Evolutionary conservation across 768 basidiomycete genomes (phyloP).

Genomic region (Phaeolepiota aurea): DNA sequence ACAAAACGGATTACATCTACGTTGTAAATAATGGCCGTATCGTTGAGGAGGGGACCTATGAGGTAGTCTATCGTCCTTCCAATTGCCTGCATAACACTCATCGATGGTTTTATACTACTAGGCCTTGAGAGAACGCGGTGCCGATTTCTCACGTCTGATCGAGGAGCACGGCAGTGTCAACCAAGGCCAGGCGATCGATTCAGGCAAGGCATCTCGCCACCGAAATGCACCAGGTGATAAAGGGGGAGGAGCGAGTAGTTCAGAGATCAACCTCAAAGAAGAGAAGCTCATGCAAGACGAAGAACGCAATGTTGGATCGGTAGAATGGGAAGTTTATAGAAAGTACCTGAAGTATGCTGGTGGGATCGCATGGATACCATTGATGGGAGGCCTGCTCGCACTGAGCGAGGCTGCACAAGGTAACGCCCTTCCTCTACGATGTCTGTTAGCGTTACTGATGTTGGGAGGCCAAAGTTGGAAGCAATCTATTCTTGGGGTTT

Average conservation of each 20-base stretch:
- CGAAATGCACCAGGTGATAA: neutral
- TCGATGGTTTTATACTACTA: neutral
- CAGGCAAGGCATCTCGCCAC: neutral
- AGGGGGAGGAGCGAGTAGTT: slow-evolving; percentile 7
- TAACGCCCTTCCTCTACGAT: slow-evolving; percentile 11
- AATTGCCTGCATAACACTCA: slow-evolving; percentile 32
- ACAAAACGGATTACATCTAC: slow-evolving; percentile 55
- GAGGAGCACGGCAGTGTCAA: slow-evolving; percentile 6
- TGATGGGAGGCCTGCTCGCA: slow-evolving; percentile 30
- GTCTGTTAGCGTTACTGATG: neutral
- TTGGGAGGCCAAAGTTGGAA: slow-evolving; percentile 34
- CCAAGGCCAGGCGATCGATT: neutral
- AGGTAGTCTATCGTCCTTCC: neutral
- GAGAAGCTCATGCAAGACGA: slow-evolving; percentile 47
- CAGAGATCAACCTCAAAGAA: slow-evolving; percentile 14
- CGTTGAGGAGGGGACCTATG: slow-evolving; percentile 46
- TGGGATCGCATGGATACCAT: slow-evolving; percentile 34
- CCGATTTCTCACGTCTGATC: slow-evolving; percentile 4
- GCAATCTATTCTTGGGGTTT: slow-evolving; percentile 66
- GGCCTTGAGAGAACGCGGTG: slow-evolving; percentile 1
- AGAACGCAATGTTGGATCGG: slow-evolving; percentile 49
- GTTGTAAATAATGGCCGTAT: slow-evolving; percentile 53
- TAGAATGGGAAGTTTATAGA: slow-evolving; percentile 38
- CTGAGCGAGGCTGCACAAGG: slow-evolving; percentile 39
- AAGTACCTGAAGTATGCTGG: slow-evolving; percentile 43